phyloP scores from a whole-genome alignment of 2,329 filamentous ascomycete species.

The Aspergillus fijiensis region DNA sequence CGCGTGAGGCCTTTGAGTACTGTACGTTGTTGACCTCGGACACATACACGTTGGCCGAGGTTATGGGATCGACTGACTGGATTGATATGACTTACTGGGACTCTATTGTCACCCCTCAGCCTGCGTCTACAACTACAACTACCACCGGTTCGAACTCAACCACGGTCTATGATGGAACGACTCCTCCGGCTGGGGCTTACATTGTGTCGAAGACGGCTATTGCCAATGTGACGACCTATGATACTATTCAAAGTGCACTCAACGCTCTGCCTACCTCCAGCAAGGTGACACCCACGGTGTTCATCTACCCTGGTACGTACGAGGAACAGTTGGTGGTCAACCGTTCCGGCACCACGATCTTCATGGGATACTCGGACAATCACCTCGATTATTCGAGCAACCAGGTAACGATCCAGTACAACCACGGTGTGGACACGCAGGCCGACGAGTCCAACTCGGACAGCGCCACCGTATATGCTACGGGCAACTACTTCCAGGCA shows the following conservation, averaged over 20 bases:
- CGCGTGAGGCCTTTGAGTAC: slow-evolving; percentile 37
- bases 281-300: slow-evolving; percentile 36
- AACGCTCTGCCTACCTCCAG: slow-evolving; percentile 36
- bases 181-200: slow-evolving; percentile 37
- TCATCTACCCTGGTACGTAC: slow-evolving; percentile 44
- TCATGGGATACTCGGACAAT: slow-evolving; percentile 39
- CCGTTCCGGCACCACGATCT: slow-evolving; percentile 41
- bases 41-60: slow-evolving; percentile 29
- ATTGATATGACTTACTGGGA: slow-evolving; percentile 43
- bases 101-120: slow-evolving; percentile 35
- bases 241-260: slow-evolving; percentile 39
- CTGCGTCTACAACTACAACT: slow-evolving; percentile 24
- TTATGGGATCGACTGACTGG: slow-evolving; percentile 40
- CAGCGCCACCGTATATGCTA: slow-evolving; percentile 42
- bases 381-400: slow-evolving; percentile 40
- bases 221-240: slow-evolving; percentile 34
- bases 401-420: slow-evolving; percentile 38
- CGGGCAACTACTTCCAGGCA: slow-evolving; percentile 42
- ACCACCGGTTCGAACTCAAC: slow-evolving; percentile 18
- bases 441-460: slow-evolving; percentile 38
- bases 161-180: slow-evolving; percentile 15
- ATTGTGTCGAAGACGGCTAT: slow-evolving; percentile 41
- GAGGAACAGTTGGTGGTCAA: slow-evolving; percentile 41
- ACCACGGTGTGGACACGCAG: slow-evolving; percentile 40
- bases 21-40: slow-evolving; percentile 39